Evolutionary conservation across 495 filamentous ascomycete species (phyloP).

Genomic region (Penicillium coprophilum): DNA sequence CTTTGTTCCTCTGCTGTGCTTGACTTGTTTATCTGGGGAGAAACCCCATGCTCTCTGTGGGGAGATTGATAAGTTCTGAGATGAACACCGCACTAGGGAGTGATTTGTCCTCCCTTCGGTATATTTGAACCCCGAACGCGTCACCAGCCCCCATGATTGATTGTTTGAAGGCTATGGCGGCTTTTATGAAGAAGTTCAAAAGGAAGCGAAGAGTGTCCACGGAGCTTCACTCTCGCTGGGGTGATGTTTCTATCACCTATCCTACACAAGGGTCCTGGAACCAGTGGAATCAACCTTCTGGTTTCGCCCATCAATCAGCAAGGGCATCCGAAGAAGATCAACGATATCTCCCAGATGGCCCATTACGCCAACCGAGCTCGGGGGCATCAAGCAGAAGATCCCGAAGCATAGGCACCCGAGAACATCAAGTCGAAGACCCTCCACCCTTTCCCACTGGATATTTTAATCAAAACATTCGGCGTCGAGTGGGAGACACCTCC

Average conservation of each 20-base stretch:
- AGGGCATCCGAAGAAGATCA: slow-evolving; percentile 5
- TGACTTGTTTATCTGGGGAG: not conserved
- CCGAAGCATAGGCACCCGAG: slow-evolving; percentile 10
- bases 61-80: slow-evolving; percentile 17
- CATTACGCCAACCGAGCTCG: slow-evolving; percentile 2
- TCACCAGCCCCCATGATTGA: slow-evolving; percentile 27
- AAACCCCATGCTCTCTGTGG: slow-evolving; percentile 5
- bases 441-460: slow-evolving; percentile 39
- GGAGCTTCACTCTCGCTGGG: slow-evolving; percentile 44
- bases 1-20: slow-evolving; percentile 2
- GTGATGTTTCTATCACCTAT: slow-evolving; percentile 43
- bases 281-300: slow-evolving; percentile 32
- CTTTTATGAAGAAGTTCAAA: slow-evolving; percentile 38
- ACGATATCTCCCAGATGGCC: slow-evolving; percentile 14
- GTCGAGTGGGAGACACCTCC: slow-evolving; percentile 17
- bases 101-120: slow-evolving; percentile 23
- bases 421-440: slow-evolving; percentile 12
- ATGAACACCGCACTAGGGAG: slow-evolving; percentile 25
- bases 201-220: slow-evolving; percentile 43
- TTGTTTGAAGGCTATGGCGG: slow-evolving; percentile 34
- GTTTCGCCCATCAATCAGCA: slow-evolving; percentile 15
- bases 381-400: slow-evolving; percentile 1
- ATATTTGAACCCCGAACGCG: not conserved
- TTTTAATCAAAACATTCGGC: slow-evolving; percentile 37
- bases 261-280: slow-evolving; percentile 49